Base-by-base conservation (phyloP, 129 eudicot species). In the Deinandra increscens region DNA sequence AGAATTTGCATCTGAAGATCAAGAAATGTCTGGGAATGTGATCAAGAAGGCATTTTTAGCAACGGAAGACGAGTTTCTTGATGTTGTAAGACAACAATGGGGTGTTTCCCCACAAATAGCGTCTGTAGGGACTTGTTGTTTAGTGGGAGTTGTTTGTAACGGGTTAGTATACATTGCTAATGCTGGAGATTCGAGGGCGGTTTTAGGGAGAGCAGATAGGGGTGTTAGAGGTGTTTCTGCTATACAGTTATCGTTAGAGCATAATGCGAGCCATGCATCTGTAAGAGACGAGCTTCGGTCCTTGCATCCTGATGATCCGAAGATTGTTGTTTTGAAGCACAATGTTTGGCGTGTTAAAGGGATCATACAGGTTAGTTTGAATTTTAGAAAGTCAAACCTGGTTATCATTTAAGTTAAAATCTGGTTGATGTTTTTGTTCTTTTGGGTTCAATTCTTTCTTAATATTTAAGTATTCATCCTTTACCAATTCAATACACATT, bases 291-390 rank as follows among this genome's bases (percentile, higher is more conserved):
- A 89, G 64, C 86, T 93, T 43, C 80, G 66, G 17, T 76, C 81
- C 10, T 60, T 73, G 81, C 96, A 93, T 76, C 98, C 98, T 1
- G 69, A 84, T 65, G 98, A 93, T 80, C 73, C 98, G 22, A 76
- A 86, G 53, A 89, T 92, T 50, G 95, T 92, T n/a, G 88, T 92
- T 78, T 75, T 81, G 22, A 92, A 86, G 74, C 98, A 84, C 71
- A 84, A 83, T 36, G 91, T 86, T 81, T 92, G 98, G 98, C 98
- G 98, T 17, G 98, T 92, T 20, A 92, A 92, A 83, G 98, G 98
- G 54, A 63, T 92, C 70, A 92, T 92, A 71, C 98, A 92, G 98
- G 98, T 92, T 58, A 77, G 66, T 39, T 50, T 69, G 51, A 10
- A 53, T 41, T 45, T n/a, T 15, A 14, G 69, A 54, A 17, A 64